These are phyloP conservation scores for Alloascoidea africana DNA, from an alignment of 805 yeast species.

Conservation along the genomic window DNA sequence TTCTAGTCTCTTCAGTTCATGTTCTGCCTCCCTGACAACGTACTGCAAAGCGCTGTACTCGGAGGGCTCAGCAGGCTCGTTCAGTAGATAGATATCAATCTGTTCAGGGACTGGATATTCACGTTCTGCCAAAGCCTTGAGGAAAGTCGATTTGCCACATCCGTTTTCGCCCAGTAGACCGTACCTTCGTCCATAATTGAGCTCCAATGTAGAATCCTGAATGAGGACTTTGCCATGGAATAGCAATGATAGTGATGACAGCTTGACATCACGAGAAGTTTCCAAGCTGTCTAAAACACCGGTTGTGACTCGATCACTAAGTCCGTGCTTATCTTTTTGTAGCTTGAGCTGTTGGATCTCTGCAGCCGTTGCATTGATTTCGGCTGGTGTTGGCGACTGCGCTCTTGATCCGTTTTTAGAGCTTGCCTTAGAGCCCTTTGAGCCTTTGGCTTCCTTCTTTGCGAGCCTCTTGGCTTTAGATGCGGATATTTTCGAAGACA, in stretches of 20 bases:
- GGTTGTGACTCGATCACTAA: constrained; percentile 94
- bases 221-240: constrained; percentile 96
- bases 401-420: constrained; percentile 36
- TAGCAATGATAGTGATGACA: constrained; percentile 76
- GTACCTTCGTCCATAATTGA: constrained; percentile 94
- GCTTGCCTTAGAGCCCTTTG: too few relatives aligned
- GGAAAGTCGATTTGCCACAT: constrained; percentile 94
- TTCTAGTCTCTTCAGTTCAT: constrained; percentile 81
- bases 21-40: constrained; percentile 94
- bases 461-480: constrained; percentile 98
- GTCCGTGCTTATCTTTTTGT: constrained; percentile 87
- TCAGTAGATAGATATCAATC: constrained; percentile 83
- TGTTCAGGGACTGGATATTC: constrained; percentile 91
- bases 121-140: constrained; percentile 87
- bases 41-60: constrained; percentile 88
- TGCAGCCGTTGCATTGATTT: constrained; percentile 41
- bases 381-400: constrained; percentile 13
- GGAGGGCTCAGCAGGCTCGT: constrained; percentile 95
- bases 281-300: constrained; percentile 86
- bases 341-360: constrained; percentile 76
- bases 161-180: constrained; percentile 98
- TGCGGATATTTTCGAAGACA: constrained; percentile 38
- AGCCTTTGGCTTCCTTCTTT: constrained; percentile 77
- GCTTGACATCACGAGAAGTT: constrained; percentile 88
- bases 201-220: constrained; percentile 83